Percentiles rank a stretch among this genome's conserved stretches.
Evolutionary conservation across 202 grass and related monocot species (phyloP).

Genomic region (Saccharum hybrid): DNA sequence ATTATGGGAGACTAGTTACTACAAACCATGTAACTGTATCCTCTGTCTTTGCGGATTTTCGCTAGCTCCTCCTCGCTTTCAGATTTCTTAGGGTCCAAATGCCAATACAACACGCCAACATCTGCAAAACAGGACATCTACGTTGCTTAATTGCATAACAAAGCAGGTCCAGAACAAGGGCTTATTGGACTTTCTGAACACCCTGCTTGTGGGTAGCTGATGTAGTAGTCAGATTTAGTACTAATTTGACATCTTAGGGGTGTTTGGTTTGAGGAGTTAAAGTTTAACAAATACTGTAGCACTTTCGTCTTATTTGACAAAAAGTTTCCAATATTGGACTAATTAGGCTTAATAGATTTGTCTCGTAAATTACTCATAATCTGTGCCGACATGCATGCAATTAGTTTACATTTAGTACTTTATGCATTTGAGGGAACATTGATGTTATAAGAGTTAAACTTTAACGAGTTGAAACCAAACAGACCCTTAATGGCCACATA

Average conservation of each 20-base stretch:
- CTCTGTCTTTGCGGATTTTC: slow-evolving; percentile 80
- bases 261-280: too few species aligned
- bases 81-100: slow-evolving; percentile 78
- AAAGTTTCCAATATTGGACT: too few species aligned
- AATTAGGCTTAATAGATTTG: too few species aligned
- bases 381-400: too few species aligned
- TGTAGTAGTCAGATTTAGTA: slow-evolving; percentile 26
- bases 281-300: too few species aligned
- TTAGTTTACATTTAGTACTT: too few species aligned
- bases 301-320: too few species aligned
- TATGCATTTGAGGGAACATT: too few species aligned
- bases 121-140: slow-evolving; percentile 51
- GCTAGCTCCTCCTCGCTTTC: slow-evolving; percentile 71
- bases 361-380: too few species aligned
- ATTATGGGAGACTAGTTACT: not conserved
- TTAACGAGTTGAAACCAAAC: too few species aligned
- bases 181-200: not conserved
- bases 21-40: slow-evolving; percentile 86
- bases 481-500: not conserved
- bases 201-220: not conserved
- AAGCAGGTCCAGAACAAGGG: not conserved
- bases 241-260: not conserved
- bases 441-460: too few species aligned
- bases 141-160: not conserved
- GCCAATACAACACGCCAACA: slow-evolving; percentile 86